Evolutionary conservation across 2,329 filamentous ascomycete species (phyloP).

Genomic region (Balansia obtecta): DNA sequence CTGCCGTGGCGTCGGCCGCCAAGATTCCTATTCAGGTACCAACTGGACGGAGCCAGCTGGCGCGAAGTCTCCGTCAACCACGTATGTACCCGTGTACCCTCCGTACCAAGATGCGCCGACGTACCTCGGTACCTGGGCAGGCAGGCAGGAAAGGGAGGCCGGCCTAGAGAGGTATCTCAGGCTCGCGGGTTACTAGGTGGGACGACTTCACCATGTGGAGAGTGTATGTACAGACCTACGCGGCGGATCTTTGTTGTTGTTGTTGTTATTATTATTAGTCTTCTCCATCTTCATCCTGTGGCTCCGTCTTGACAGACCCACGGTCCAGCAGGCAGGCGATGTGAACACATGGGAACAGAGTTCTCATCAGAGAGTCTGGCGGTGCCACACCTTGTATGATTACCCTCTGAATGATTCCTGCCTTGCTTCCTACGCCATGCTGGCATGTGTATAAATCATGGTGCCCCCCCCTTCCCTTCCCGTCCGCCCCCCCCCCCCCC

Average conservation of each 20-base stretch:
- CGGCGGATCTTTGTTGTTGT: slow-evolving; percentile 1
- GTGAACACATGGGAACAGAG: neutral
- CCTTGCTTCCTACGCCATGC: neutral
- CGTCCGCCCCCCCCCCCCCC: too few species aligned
- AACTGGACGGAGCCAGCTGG: too few species aligned
- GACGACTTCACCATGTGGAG: neutral
- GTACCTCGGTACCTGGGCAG: too few species aligned
- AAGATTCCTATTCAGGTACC: too few species aligned
- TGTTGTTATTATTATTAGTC: neutral
- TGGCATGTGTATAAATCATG: slow-evolving; percentile 3
- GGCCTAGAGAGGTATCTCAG: neutral
- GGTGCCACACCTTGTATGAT: neutral
- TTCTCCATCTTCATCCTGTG: neutral
- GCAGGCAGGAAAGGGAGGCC: too few species aligned
- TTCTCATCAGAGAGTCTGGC: neutral
- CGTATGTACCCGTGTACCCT: too few species aligned
- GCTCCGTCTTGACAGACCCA: neutral
- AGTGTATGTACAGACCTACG: too few species aligned
- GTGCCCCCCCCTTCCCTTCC: neutral
- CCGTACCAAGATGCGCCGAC: too few species aligned
- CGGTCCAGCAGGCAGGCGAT: neutral
- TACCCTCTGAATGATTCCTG: too few species aligned
- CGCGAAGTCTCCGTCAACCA: too few species aligned
- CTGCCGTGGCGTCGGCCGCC: too few species aligned
- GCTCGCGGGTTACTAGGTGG: neutral